A percentile compares a stretch with the other conserved stretches of the same genome.
These are phyloP conservation scores for Daldinia decipiens DNA, from an alignment of 495 filamentous ascomycete genomes.

Conservation along the genomic window DNA sequence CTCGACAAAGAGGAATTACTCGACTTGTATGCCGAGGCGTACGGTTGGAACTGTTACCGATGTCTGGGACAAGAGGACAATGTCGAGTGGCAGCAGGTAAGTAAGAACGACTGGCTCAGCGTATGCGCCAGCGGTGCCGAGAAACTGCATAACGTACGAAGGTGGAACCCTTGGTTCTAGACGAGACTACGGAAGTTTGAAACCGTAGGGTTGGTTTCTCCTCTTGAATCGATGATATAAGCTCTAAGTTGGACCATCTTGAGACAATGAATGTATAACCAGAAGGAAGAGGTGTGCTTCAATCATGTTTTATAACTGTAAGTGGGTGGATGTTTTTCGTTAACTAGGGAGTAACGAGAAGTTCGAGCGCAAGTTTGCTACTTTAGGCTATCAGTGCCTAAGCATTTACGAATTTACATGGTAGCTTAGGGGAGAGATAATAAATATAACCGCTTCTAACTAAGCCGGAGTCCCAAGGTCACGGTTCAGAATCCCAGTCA, in stretches of 20 bases:
- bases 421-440: too few relatives aligned
- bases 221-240: not conserved
- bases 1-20: slow-evolving; percentile 30
- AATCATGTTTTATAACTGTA: not conserved
- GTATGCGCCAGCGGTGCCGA: slow-evolving; percentile 28
- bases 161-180: slow-evolving; percentile 40
- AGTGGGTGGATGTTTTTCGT: not conserved
- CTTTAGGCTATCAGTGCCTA: not conserved
- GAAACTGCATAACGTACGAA: slow-evolving; percentile 31
- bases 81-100: slow-evolving; percentile 32
- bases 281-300: not conserved
- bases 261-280: not conserved
- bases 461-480: too few relatives aligned
- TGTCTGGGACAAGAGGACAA: slow-evolving; percentile 37
- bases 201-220: not conserved
- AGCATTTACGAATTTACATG: not conserved
- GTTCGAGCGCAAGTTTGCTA: not conserved
- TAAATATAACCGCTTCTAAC: too few relatives aligned
- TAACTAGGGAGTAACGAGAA: not conserved
- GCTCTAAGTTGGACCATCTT: not conserved
- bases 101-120: slow-evolving; percentile 41
- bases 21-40: slow-evolving; percentile 38
- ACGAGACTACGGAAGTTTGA: not conserved
- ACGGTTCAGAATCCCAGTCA: too few relatives aligned
- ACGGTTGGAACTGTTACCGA: slow-evolving; percentile 38